Evolutionary conservation across 495 filamentous ascomycete genomes (phyloP), one percentile per base, ranked within the genome.

Genomic region (Penicillium egyptiacum): DNA sequence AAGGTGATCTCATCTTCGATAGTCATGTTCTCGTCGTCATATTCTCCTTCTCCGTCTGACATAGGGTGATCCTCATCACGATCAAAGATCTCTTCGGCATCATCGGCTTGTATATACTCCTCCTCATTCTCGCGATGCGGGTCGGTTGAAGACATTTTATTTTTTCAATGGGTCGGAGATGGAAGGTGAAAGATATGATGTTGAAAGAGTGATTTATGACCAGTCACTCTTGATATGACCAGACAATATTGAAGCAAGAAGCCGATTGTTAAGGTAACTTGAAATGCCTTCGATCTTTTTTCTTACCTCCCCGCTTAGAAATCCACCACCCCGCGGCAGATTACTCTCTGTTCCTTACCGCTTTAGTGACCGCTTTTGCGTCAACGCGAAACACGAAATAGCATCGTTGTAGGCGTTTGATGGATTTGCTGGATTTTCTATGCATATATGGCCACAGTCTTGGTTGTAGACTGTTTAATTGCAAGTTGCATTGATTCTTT

Each of bases 1-100:
- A 98, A 78, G 31, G 78, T 75, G 49, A 97, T 84, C 66, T 92
- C 77, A 35, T 83, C 79, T 50, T 85, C 83, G 28, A 84, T 83
- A 48, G 81, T 81, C 59, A 87, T 85, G 46, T 75, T 71, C n/a
- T 84, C 79, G 56, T 88, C 81, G 12, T 61, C 54, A 25, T 64
- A 57, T 12, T 69, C 67, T 20, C 72, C 68, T 50, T 79, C 77
- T 47, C 70, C 70, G 42, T 83, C 84, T 0, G 81, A 88, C 57
- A 91, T 92, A 7, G 80, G 81, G 30, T 88, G 79, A 62, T 92
- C 88, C 28, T 82, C 85, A 62, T 91, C 86, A n/a, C 72, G 73
- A 37, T 83, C 77, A 48, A 85, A 78, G 64, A 84, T 79, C 62
- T 94, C 90, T 43, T 85, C 82, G 40, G 86, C 86, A 61, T 93